These are phyloP conservation scores for Penicillium longicatenatum DNA, from an alignment of 495 filamentous ascomycete genomes.

Conservation along the genomic window DNA sequence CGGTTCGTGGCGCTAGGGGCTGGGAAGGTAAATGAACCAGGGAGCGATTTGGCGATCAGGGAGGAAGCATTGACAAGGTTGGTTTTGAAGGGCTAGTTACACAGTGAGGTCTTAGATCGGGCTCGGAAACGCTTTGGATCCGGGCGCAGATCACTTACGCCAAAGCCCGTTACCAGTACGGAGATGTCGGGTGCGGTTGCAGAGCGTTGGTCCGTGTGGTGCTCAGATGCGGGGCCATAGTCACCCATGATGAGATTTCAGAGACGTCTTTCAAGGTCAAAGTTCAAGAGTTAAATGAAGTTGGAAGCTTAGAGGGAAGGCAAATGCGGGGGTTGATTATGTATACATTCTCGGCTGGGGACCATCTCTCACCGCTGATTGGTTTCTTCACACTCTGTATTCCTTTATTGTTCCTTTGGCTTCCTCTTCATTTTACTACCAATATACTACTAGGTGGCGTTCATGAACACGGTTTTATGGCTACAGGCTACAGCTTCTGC, in stretches of 20 bases:
- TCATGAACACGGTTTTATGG: too few species aligned
- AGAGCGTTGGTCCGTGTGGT: conserved; percentile 21
- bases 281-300: neutral
- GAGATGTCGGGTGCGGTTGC: conserved; percentile 50
- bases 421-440: neutral
- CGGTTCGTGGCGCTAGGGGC: conserved; percentile 33
- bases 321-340: neutral
- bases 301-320: neutral
- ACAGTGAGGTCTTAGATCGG: conserved; percentile 7
- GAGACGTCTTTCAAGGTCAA: neutral
- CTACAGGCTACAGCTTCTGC: neutral
- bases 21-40: conserved; percentile 32
- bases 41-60: conserved; percentile 62
- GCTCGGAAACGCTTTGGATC: conserved; percentile 11
- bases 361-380: neutral
- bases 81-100: conserved; percentile 63
- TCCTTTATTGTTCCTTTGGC: neutral
- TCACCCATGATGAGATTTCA: conserved; percentile 38
- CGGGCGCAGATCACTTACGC: conserved; percentile 51
- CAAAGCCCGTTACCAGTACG: conserved; percentile 74
- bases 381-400: too few species aligned
- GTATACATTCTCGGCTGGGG: neutral
- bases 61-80: conserved; percentile 72
- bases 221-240: conserved; percentile 30
- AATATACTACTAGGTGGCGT: too few species aligned